Percentiles rank a stretch among this genome's conserved stretches.
Conservation (phyloP, 2,329 filamentous ascomycete genomes). For the Aspergillus tamarii region DNA sequence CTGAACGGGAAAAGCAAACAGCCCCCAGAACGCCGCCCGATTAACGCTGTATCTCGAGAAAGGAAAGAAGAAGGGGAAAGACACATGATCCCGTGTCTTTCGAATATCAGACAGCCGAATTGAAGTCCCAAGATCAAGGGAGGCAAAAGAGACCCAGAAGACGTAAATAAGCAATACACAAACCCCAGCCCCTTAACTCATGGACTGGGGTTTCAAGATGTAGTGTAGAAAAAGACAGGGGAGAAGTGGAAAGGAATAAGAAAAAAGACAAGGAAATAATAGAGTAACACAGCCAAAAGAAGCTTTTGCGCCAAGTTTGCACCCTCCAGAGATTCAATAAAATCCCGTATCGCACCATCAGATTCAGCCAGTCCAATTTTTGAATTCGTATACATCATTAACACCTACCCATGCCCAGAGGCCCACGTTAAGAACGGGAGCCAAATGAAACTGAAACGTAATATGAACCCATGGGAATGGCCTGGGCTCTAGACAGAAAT, state of each 20-base stretch:
- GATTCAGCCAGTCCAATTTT: conserved; percentile 39
- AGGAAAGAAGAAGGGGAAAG: conserved; percentile 8
- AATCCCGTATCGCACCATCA: conserved; percentile 31
- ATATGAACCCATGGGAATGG: not conserved
- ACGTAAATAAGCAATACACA: conserved; percentile 13
- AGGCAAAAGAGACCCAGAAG: conserved; percentile 7
- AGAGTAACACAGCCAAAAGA: conserved; percentile 29
- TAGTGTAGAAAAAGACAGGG: not conserved
- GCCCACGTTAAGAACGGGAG: conserved; percentile 27
- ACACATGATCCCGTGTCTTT: conserved; percentile 16
- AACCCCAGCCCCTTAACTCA: conserved; percentile 5
- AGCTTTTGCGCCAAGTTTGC: conserved; percentile 36
- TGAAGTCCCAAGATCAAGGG: conserved; percentile 13
- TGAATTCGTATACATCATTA: conserved; percentile 43
- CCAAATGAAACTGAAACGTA: conserved; percentile 23
- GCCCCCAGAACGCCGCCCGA: conserved; percentile 26
- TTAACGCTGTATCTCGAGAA: conserved; percentile 1
- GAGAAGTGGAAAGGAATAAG: conserved; percentile 16
- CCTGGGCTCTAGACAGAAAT: conserved; percentile 18
- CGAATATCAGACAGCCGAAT: conserved; percentile 25
- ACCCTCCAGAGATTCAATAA: conserved; percentile 32
- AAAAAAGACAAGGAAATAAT: conserved; percentile 23
- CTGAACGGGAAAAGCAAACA: conserved; percentile 11
- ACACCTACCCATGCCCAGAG: conserved; percentile 43
- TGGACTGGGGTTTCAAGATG: not conserved